These are phyloP conservation scores for Mortierella sp. DNA, from an alignment of 371 early-diverging fungal species.

Conservation along the genomic window DNA sequence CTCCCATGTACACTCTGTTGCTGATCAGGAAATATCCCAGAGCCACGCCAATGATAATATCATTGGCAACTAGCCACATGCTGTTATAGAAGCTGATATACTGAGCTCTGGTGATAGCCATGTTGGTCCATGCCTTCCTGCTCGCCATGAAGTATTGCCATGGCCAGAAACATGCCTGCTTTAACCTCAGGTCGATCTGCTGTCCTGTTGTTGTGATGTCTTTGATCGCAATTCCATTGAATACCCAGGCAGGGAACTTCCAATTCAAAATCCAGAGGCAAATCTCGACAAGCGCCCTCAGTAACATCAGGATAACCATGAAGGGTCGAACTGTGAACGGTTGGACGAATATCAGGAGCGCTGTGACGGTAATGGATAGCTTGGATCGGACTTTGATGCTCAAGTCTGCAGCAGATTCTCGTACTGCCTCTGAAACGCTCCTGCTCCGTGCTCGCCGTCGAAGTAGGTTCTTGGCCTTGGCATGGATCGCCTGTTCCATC, in stretches of 20 bases:
- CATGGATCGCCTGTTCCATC: constrained; percentile 53
- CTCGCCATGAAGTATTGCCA: constrained; percentile 76
- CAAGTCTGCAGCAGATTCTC: constrained; percentile 50
- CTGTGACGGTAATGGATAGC: constrained; percentile 37
- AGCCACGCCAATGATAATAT: constrained; percentile 89
- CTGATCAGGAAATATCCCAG: constrained; percentile 79
- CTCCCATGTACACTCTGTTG: constrained; percentile 68
- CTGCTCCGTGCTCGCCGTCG: constrained; percentile 43
- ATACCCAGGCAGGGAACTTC: constrained; percentile 62
- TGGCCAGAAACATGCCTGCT: constrained; percentile 88
- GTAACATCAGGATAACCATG: constrained; percentile 57
- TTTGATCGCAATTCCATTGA: constrained; percentile 71
- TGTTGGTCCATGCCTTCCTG: constrained; percentile 70
- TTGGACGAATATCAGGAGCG: constrained; percentile 49
- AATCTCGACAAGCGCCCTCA: constrained; percentile 61
- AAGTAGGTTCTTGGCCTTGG: constrained; percentile 42
- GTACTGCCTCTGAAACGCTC: constrained; percentile 56
- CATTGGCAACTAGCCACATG: constrained; percentile 95
- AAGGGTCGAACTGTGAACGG: constrained; percentile 53
- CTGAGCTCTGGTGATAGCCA: constrained; percentile 77
- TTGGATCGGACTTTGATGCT: constrained; percentile 49
- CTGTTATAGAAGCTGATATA: constrained; percentile 95
- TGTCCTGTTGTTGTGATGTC: constrained; percentile 77
- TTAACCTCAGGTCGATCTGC: constrained; percentile 84
- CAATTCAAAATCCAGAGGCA: constrained; percentile 64